Evolutionary conservation across 768 basidiomycete genomes (phyloP).

Genomic region (Tephrocybe rancida): DNA sequence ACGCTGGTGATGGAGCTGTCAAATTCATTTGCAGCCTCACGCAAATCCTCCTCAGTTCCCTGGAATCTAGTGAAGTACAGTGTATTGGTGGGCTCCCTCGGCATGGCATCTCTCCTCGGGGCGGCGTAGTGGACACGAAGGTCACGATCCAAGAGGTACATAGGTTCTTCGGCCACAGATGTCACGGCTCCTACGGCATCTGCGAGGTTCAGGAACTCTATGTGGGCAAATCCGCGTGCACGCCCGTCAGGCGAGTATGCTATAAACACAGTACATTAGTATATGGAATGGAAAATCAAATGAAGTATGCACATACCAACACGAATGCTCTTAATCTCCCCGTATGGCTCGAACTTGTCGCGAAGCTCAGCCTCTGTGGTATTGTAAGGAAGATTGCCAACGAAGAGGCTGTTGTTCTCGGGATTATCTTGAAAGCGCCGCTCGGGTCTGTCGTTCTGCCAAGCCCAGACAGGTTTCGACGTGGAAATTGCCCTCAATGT

Average conservation of each 20-base stretch:
- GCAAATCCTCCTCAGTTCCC: conserved; percentile 25
- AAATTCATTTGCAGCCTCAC: conserved; percentile 25
- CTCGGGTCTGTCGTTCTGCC: neutral
- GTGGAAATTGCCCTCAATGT: conserved; percentile 21
- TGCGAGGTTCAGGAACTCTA: conserved; percentile 39
- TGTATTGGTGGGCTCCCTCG: conserved; percentile 25
- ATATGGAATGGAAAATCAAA: neutral
- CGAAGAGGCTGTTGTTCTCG: conserved; percentile 37
- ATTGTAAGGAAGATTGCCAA: conserved; percentile 58
- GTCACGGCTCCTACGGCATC: conserved; percentile 39
- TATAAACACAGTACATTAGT: neutral
- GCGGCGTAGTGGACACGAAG: conserved; percentile 42
- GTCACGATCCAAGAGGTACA: conserved; percentile 50
- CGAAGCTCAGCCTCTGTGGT: conserved; percentile 40
- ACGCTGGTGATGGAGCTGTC: conserved; percentile 29
- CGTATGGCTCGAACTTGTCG: conserved; percentile 45
- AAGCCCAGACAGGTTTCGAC: conserved; percentile 10
- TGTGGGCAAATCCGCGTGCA: conserved; percentile 45
- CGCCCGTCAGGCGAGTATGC: conserved; percentile 36
- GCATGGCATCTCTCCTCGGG: neutral
- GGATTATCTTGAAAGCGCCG: neutral
- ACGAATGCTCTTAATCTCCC: conserved; percentile 36
- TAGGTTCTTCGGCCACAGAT: conserved; percentile 41
- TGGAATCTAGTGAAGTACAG: conserved; percentile 33
- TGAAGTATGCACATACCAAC: conserved; percentile 37